These are phyloP conservation scores for Castanospermum australe DNA, from an alignment of 306 rosid species.

Conservation along the genomic window DNA sequence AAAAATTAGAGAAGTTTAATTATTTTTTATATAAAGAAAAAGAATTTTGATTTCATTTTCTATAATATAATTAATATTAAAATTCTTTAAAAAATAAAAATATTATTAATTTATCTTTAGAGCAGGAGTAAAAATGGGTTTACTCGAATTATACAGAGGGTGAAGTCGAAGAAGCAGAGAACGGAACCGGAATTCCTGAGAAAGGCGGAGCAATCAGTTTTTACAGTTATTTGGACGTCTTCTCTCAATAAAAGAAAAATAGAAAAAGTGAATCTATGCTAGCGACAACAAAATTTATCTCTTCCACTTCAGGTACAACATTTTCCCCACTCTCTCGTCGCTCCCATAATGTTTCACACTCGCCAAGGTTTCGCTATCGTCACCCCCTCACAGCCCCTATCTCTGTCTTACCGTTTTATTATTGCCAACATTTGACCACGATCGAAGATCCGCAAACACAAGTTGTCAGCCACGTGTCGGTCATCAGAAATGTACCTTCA, in stretches of 20 bases:
- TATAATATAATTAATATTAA: too few species aligned
- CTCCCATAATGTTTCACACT: background rate
- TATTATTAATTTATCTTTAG: too few species aligned
- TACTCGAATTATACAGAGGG: too few species aligned
- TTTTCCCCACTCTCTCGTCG: background rate
- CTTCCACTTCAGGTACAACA: background rate
- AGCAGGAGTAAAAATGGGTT: too few species aligned
- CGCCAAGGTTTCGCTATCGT: background rate
- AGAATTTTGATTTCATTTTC: too few species aligned
- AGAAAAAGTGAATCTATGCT: background rate
- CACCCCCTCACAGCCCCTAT: background rate
- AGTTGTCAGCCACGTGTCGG: too few species aligned
- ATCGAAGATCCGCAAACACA: background rate
- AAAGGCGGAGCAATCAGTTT: slow-evolving; percentile 5
- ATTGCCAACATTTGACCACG: background rate
- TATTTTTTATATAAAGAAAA: too few species aligned
- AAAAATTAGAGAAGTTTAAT: too few species aligned
- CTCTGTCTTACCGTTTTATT: background rate
- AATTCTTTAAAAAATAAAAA: too few species aligned
- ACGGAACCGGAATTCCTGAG: background rate
- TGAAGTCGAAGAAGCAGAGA: background rate
- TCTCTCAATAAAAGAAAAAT: background rate
- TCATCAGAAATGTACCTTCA: background rate
- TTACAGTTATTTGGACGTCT: slow-evolving; percentile 19
- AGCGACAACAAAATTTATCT: slow-evolving; percentile 22